Evolutionary conservation across 1,139 yeast genomes (phyloP), one percentile per base, ranked within the genome.

Genomic region (Yamadazyma spencermartinsiae): DNA sequence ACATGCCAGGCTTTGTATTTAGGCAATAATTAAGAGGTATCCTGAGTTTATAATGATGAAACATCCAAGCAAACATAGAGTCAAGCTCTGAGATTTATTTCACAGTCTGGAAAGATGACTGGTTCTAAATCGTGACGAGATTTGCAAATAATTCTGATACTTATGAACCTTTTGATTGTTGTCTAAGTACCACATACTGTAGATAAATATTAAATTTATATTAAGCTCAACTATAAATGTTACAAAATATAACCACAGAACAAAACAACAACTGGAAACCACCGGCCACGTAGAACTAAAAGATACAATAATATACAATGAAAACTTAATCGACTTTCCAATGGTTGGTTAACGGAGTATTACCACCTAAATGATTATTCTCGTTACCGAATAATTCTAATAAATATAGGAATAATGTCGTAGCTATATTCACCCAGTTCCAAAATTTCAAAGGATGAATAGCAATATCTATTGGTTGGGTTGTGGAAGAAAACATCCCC

Each of bases 351-450:
- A 67, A 55, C 31, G 68, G 58, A 35, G 60, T 57, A 28, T 65
- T 60, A 24, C 63, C 63, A 1, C 67, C 56, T 15, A 36, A 27
- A 31, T 58, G 54, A 36, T 54, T 56, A 32, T 62, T 62, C 31
- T 62, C 61, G 42, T 66, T 64, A 15, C 73, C 71, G 54, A 79
- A 65, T 38, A 90, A 68, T 62, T 90, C 98, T 39, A 86, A 71
- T 28, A 85, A 81, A 61, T 92, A 92, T 34, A 92, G 67, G n/a
- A 80, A 65, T 42, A 92, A 67, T 10, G 95, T 86, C 38, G 84
- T 77, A 48, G 82, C 82, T 73, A 90, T 86, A 56, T 90, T 90
- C 41, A 86, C 76, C 98, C 98, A 90, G 51, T 90, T 88, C 98
- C 98, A 90, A 59, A 90, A 86, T 54, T 87, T 88, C 87, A 95